phyloP scores from a whole-genome alignment of 208 protist species.

The Trypanosoma avium region DNA sequence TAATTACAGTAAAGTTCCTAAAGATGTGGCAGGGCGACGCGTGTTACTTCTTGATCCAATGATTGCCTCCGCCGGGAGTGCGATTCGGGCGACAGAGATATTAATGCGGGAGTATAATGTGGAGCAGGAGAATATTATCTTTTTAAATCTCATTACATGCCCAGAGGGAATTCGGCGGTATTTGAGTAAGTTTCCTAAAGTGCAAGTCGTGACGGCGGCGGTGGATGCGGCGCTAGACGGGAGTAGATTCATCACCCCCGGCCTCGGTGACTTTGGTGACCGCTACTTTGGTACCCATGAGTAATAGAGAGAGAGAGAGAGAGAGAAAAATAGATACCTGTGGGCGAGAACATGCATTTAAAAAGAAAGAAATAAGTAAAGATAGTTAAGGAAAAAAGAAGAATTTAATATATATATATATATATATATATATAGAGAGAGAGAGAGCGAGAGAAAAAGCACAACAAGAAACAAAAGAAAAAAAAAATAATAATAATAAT shows the following conservation, averaged over 20 bases:
- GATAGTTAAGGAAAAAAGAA: too few species aligned
- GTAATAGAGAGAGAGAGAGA: constrained; percentile 7
- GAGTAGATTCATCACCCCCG: constrained; percentile 95
- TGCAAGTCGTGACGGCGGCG: constrained; percentile 89
- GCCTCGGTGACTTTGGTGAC: constrained; percentile 97
- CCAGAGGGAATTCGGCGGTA: constrained; percentile 86
- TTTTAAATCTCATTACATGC: constrained; percentile 94
- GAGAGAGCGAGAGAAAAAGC: too few species aligned
- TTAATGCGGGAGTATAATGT: constrained; percentile 86
- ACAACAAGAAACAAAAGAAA: too few species aligned
- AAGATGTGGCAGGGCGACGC: constrained; percentile 85
- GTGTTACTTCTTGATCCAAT: constrained; percentile 98
- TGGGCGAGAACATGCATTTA: too few species aligned
- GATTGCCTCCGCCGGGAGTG: constrained; percentile 94
- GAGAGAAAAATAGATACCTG: constrained; percentile 1
- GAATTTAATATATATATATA: too few species aligned
- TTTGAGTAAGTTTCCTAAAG: constrained; percentile 66
- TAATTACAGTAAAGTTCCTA: constrained; percentile 96
- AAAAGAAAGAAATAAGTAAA: too few species aligned
- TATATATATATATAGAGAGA: too few species aligned
- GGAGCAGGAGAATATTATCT: constrained; percentile 94
- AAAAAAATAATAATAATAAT: too few species aligned
- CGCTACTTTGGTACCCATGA: constrained; percentile 94
- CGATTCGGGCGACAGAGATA: constrained; percentile 72
- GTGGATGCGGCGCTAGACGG: constrained; percentile 93